phyloP scores from a whole-genome alignment of 805 yeast genomes.

The Debaryomyces maramus region DNA sequence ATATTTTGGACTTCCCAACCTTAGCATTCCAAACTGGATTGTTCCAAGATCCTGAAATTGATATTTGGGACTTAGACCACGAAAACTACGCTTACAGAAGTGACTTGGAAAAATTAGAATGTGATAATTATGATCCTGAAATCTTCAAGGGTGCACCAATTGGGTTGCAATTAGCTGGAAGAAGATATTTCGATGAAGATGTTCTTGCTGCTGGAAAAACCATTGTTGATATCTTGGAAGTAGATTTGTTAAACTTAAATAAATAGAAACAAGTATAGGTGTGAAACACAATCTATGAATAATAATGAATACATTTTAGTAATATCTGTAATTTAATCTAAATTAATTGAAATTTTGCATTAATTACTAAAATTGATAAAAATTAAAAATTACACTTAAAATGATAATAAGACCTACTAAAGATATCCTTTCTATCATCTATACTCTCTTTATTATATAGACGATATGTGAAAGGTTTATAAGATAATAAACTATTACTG shows the following conservation, averaged over 20 bases:
- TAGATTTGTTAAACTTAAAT: constrained; percentile 17
- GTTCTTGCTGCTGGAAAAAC: constrained; percentile 50
- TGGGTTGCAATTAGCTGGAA: constrained; percentile 52
- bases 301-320: no score
- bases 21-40: constrained; percentile 64
- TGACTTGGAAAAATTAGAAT: constrained; percentile 49
- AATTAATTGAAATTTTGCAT: no score
- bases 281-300: no score
- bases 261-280: no score
- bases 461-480: no score
- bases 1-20: constrained; percentile 69
- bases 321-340: no score
- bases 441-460: no score
- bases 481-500: no score
- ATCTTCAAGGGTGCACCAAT: constrained; percentile 54
- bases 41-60: constrained; percentile 55
- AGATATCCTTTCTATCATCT: no score
- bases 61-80: constrained; percentile 43
- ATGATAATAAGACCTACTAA: no score
- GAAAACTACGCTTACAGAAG: constrained; percentile 41
- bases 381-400: no score
- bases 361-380: no score
- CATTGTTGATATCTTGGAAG: constrained; percentile 36
- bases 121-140: constrained; percentile 47
- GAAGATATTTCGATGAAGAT: constrained; percentile 58